Evolutionary conservation across 345 rosid genomes (phyloP).

Genomic region (Arabidopsis arenosa): DNA sequence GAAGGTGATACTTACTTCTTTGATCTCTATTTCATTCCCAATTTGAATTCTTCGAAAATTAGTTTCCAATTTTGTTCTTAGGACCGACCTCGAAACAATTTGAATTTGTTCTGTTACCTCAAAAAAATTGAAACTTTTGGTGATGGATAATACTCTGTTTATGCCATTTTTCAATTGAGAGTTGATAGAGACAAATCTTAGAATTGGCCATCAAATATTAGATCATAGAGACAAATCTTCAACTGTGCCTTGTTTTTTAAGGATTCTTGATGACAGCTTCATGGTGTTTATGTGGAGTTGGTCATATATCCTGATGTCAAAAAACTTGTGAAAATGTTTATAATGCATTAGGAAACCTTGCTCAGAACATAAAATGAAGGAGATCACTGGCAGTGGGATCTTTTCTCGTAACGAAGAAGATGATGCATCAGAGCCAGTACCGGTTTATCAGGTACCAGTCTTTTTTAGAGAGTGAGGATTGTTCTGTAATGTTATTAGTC

Average conservation of each 20-base stretch:
- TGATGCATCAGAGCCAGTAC: constrained; percentile 60
- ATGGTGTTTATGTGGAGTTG: constrained; percentile 3
- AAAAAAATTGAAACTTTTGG: neutral
- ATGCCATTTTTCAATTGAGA: neutral
- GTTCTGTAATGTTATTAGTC: neutral
- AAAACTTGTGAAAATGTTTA: constrained; percentile 18
- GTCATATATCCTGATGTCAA: neutral
- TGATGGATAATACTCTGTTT: neutral
- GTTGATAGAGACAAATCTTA: neutral
- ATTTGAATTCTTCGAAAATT: neutral
- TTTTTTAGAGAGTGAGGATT: neutral
- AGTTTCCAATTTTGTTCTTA: constrained; percentile 23
- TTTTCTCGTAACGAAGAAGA: constrained; percentile 64
- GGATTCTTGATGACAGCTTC: constrained; percentile 2
- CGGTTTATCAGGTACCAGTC: constrained; percentile 76
- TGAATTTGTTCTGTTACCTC: neutral
- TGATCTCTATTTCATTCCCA: neutral
- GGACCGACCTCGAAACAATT: neutral
- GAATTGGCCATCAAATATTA: neutral
- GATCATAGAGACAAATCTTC: neutral
- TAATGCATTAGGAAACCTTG: constrained; percentile 75
- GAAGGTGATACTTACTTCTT: constrained; percentile 61
- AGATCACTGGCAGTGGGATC: constrained; percentile 96
- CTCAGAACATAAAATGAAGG: constrained; percentile 91
- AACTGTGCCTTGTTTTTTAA: neutral